Evolutionary conservation across 306 rosid species (phyloP).

Genomic region (Cucurbita ficifolia): DNA sequence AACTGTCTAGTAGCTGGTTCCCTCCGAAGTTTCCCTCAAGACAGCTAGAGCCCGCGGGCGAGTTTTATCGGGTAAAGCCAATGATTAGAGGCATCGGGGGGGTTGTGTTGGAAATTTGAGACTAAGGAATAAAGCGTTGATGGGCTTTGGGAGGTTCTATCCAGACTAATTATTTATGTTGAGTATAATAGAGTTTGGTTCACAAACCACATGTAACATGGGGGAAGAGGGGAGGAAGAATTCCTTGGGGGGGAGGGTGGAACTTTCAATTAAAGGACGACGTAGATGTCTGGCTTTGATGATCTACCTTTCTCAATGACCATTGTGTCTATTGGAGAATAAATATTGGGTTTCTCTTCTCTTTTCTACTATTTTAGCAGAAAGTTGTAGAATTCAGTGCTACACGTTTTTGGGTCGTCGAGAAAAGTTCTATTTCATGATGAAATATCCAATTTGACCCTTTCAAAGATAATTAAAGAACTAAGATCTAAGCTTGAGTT

Average conservation of each 20-base stretch:
- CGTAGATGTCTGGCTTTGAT: too few relatives aligned
- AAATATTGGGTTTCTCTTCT: not conserved
- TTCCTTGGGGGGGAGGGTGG: not conserved
- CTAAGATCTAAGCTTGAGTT: not conserved
- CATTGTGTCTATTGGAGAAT: too few relatives aligned
- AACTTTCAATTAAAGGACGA: too few relatives aligned
- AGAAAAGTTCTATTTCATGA: not conserved
- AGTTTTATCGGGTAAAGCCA: too few relatives aligned
- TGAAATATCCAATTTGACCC: not conserved
- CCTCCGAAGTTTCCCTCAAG: too few relatives aligned
- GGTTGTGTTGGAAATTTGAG: too few relatives aligned
- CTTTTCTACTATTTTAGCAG: not conserved
- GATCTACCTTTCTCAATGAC: too few relatives aligned
- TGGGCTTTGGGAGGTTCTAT: too few relatives aligned
- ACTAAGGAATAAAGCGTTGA: too few relatives aligned
- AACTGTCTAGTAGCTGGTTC: too few relatives aligned
- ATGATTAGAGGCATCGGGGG: too few relatives aligned
- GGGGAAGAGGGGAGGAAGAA: not conserved
- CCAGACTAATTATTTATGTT: not conserved
- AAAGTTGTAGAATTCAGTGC: not conserved
- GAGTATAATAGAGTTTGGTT: not conserved
- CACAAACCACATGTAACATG: not conserved
- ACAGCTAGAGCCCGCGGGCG: too few relatives aligned
- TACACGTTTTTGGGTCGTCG: not conserved
- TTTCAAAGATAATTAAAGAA: not conserved